A percentile compares a stretch with the other conserved stretches of the same genome.
Conservation (phyloP, 768 basidiomycete genomes). For the Boletus rubropictus region DNA sequence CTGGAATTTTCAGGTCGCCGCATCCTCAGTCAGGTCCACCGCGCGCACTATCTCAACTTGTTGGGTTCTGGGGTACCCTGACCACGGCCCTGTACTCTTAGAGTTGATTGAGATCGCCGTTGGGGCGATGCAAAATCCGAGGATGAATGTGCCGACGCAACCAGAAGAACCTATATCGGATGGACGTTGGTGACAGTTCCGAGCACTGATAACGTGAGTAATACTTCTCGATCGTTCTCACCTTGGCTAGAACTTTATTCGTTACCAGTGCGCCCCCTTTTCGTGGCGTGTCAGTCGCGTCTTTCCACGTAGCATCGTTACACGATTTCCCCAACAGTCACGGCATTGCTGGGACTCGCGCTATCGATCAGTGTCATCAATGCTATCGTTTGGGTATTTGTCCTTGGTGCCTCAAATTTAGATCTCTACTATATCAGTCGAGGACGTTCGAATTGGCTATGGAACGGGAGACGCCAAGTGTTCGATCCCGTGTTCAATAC, state of each 20-base stretch:
- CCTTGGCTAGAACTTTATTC: conserved; percentile 23
- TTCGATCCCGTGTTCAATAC: conserved; percentile 39
- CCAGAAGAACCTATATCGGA: conserved; percentile 36
- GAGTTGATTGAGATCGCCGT: conserved; percentile 35
- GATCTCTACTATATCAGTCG: conserved; percentile 56
- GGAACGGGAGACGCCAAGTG: no score
- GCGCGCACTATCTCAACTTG: conserved; percentile 32
- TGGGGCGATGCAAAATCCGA: conserved; percentile 38
- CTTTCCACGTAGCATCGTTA: conserved; percentile 10
- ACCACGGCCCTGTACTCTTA: conserved; percentile 28
- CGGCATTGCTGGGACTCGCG: conserved; percentile 40
- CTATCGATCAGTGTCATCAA: conserved; percentile 38
- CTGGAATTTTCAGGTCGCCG: conserved; percentile 22
- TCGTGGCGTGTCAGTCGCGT: conserved; percentile 40
- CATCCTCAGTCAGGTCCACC: conserved; percentile 29
- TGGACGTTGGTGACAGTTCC: conserved; percentile 37
- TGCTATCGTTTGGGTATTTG: conserved; percentile 43
- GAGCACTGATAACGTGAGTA: conserved; percentile 32
- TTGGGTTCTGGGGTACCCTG: conserved; percentile 31
- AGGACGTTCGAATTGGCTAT: no score
- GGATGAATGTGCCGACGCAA: conserved; percentile 38
- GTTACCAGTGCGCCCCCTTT: conserved; percentile 26
- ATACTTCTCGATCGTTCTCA: conserved; percentile 11
- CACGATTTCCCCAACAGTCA: conserved; percentile 26
- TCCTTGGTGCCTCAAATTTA: conserved; percentile 43